These are phyloP conservation scores for Rhodomyrtus psidioides DNA, from an alignment of 441 rosid species.

Conservation along the genomic window DNA sequence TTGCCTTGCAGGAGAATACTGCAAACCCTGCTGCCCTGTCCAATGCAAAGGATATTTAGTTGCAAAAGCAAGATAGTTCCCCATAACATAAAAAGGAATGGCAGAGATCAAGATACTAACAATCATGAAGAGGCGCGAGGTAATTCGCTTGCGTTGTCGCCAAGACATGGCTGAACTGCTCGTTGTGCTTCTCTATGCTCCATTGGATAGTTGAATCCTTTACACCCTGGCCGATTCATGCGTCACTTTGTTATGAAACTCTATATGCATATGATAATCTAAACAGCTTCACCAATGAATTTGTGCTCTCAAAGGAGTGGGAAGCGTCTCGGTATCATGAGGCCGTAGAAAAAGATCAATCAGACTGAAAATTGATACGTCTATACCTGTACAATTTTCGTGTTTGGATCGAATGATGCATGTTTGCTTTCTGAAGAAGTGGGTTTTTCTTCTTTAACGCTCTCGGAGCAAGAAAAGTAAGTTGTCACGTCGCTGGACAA, in stretches of 20 bases:
- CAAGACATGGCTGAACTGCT: not conserved
- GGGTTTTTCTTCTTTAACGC: slow-evolving; percentile 28
- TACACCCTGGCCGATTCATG: not conserved
- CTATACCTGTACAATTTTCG: not conserved
- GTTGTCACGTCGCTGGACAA: slow-evolving; percentile 24
- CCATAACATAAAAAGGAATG: not conserved
- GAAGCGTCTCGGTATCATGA: not conserved
- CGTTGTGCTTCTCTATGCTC: not conserved
- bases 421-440: slow-evolving; percentile 1
- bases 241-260: not conserved
- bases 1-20: not conserved
- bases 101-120: not conserved
- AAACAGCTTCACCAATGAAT: not conserved
- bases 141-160: not conserved
- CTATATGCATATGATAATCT: not conserved
- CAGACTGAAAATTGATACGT: not conserved
- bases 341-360: not conserved
- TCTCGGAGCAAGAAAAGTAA: slow-evolving; percentile 28
- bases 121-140: not conserved
- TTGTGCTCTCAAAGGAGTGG: not conserved
- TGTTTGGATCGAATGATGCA: not conserved
- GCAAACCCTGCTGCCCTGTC: slow-evolving; percentile 1
- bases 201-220: not conserved
- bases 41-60: not conserved
- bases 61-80: not conserved